These are phyloP conservation scores for Nicotiana otophora DNA, from an alignment of 257 asterid genomes.

Conservation along the genomic window DNA sequence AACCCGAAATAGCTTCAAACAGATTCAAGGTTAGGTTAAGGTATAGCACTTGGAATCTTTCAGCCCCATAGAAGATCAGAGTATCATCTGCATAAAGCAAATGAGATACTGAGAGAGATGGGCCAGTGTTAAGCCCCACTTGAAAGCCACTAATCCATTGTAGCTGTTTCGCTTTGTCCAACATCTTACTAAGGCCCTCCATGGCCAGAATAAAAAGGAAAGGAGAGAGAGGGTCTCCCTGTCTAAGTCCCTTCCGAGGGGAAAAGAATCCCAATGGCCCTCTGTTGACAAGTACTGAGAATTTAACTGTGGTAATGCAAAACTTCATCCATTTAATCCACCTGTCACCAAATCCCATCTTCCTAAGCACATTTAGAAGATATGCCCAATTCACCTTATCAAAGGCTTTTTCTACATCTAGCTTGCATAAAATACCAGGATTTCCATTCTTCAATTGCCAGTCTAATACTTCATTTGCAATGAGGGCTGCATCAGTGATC, in stretches of 20 bases:
- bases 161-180: neutral
- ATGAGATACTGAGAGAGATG: neutral
- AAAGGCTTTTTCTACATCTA: neutral
- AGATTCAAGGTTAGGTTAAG: neutral
- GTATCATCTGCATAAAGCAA: neutral
- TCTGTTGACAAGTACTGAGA: neutral
- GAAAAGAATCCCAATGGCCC: neutral
- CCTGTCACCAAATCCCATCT: neutral
- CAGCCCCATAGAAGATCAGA: neutral
- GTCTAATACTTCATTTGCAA: neutral
- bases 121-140: neutral
- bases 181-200: neutral
- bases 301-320: neutral
- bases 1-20: neutral
- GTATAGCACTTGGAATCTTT: neutral
- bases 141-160: neutral
- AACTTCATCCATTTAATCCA: neutral
- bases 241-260: neutral
- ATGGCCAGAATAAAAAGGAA: neutral
- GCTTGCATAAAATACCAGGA: neutral
- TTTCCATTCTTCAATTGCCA: too few species aligned
- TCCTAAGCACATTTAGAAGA: neutral
- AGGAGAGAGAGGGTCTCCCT: neutral
- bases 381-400: neutral
- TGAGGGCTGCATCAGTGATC: neutral